These are phyloP conservation scores for Pichia sp. DNA, from an alignment of 1,139 yeast species.

Conservation along the genomic window DNA sequence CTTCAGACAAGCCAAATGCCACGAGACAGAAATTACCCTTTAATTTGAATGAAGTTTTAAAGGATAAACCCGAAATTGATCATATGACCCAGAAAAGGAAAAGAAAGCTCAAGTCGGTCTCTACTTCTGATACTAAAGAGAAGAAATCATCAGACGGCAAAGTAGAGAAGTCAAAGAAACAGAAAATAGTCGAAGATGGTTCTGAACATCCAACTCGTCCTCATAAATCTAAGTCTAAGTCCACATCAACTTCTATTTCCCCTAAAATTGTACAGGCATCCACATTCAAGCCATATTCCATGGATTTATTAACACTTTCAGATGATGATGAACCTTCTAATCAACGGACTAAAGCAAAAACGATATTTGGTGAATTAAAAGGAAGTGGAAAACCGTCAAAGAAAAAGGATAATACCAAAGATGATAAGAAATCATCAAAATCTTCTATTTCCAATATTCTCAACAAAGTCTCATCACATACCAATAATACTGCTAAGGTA, in stretches of 20 bases:
- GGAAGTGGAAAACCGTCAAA: background rate
- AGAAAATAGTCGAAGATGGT: background rate
- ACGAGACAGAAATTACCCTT: background rate
- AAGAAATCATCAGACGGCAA: background rate
- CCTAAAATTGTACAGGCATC: conserved; percentile 7
- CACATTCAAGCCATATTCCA: conserved; percentile 10
- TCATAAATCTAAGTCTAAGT: background rate
- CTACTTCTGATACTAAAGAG: background rate
- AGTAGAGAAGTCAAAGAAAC: background rate
- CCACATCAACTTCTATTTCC: too few relatives aligned
- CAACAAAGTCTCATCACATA: conserved; percentile 4
- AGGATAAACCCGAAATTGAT: background rate
- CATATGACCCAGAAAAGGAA: background rate
- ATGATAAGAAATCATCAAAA: background rate
- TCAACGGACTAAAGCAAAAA: background rate
- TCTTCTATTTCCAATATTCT: background rate
- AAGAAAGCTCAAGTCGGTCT: background rate
- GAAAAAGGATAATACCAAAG: background rate
- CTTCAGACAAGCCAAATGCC: background rate
- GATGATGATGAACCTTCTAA: conserved; percentile 10
- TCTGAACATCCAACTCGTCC: background rate
- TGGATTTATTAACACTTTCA: conserved; percentile 11
- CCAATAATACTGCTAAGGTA: too few relatives aligned
- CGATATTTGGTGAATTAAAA: background rate
- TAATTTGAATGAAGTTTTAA: background rate